phyloP scores from a whole-genome alignment of 345 rosid genomes.

The Salix exigua region DNA sequence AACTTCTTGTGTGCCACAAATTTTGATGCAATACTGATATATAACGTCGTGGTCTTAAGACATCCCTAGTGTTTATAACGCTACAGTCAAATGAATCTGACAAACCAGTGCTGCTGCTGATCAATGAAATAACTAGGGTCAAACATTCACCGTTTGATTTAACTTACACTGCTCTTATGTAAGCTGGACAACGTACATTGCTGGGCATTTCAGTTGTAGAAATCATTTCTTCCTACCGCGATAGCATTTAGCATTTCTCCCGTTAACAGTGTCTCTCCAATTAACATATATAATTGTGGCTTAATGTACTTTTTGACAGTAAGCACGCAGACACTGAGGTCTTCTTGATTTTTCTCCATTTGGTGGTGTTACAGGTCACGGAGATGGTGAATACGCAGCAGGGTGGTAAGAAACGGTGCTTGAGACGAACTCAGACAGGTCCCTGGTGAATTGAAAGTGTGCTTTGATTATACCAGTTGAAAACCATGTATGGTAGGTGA shows the following conservation, averaged over 20 bases:
- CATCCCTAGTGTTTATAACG: too few species aligned
- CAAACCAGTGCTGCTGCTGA: too few species aligned
- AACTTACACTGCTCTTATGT: too few species aligned
- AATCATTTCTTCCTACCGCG: not conserved
- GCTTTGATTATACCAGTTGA: conserved; percentile 23
- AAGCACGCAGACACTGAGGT: not conserved
- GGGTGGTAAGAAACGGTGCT: conserved; percentile 56
- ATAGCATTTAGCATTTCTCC: not conserved
- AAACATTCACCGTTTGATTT: too few species aligned
- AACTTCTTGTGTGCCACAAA: too few species aligned
- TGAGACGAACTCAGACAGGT: conserved; percentile 81
- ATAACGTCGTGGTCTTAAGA: too few species aligned
- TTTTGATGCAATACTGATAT: too few species aligned
- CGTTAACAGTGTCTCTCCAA: not conserved
- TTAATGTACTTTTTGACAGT: not conserved
- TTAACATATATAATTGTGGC: not conserved
- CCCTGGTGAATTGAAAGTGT: conserved; percentile 60
- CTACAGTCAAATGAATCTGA: too few species aligned
- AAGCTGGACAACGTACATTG: not conserved
- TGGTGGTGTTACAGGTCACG: conserved; percentile 38
- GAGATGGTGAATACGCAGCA: conserved; percentile 59
- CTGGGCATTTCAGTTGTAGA: not conserved
- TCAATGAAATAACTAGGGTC: too few species aligned
- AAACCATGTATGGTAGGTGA: conserved; percentile 23
- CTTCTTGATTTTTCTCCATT: not conserved